These are phyloP conservation scores for Galerina sulciceps DNA, from an alignment of 768 basidiomycete genomes.

Conservation along the genomic window DNA sequence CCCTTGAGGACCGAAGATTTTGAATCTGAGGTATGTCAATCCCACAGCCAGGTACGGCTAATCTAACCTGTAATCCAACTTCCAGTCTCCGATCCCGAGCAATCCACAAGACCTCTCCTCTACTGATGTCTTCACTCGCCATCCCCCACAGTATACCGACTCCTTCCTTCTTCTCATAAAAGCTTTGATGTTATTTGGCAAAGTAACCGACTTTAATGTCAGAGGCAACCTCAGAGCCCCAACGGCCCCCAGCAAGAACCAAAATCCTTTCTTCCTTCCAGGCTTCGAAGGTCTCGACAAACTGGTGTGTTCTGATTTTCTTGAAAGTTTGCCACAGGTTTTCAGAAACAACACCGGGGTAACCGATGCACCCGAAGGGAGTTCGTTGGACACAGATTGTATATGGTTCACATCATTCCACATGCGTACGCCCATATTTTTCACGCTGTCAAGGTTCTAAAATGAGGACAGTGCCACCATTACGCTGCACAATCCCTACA, in stretches of 20 bases:
- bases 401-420: constrained; percentile 85
- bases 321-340: constrained; percentile 70
- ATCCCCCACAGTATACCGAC: constrained; percentile 81
- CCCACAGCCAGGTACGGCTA: background rate
- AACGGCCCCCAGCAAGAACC: constrained; percentile 69
- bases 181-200: constrained; percentile 82
- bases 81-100: constrained; percentile 61
- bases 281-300: constrained; percentile 75
- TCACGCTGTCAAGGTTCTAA: constrained; percentile 5
- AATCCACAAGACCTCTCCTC: constrained; percentile 78
- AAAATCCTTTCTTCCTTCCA: constrained; percentile 69
- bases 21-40: constrained; percentile 62
- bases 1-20: constrained; percentile 79
- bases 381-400: constrained; percentile 80
- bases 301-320: constrained; percentile 68
- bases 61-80: background rate
- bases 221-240: constrained; percentile 70
- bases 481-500: constrained; percentile 83
- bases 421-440: constrained; percentile 68
- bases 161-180: constrained; percentile 83
- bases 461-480: constrained; percentile 70
- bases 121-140: constrained; percentile 67
- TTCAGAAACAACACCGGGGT: constrained; percentile 69
- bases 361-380: constrained; percentile 59
- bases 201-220: constrained; percentile 85